Base-by-base conservation (phyloP, 2,329 filamentous ascomycete genomes). In the Fusarium clavum region DNA sequence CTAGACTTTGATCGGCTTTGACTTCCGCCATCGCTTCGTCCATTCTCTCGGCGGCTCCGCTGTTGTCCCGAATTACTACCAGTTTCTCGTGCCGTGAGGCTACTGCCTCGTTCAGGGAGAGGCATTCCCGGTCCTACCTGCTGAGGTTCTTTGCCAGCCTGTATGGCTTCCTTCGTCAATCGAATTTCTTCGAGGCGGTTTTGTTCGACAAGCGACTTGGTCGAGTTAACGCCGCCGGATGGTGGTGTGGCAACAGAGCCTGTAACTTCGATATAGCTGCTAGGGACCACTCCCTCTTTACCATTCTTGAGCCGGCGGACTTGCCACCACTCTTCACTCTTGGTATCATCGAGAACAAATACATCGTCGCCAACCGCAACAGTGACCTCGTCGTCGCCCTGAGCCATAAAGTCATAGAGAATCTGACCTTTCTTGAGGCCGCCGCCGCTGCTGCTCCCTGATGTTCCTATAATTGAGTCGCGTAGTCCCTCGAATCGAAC, bases 251-350 rank as follows among this genome's bases (percentile, higher is more conserved):
- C 81, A 11, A 91, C 80, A 14, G 87, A 87, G 58, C 93, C 94
- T 24, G 90, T 94, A 55, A 97, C 84, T 79, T 99, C 95, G 73
- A 99, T 91, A 77, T 98, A 99, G 81, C 94, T 97, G 83, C 94
- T 96, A 16, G 96, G 96, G 11, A 99, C 94, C 27, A 99, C 96
- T 41, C 96, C 96, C 82, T 98, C 94, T 77, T 94, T 96, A 73
- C 94, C 94, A 78, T 94, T 98, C 83, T 94, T 97, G 69, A 98
- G 77, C 38, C 94, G 89, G 64, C 92, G 89, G 38, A 99, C 94
- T 84, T 96, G 94, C 95, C 96, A 98, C 96, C 96, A 99, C 78
- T 99, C 96, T 63, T 98, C 94, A 68, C 94, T 98, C 81, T 94
- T 96, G 34, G 86, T 89, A 76, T 98, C 94, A 77, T 99, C 95